phyloP scores from a whole-genome alignment of 2,329 filamentous ascomycete species.

The Clathrospora elynae region DNA sequence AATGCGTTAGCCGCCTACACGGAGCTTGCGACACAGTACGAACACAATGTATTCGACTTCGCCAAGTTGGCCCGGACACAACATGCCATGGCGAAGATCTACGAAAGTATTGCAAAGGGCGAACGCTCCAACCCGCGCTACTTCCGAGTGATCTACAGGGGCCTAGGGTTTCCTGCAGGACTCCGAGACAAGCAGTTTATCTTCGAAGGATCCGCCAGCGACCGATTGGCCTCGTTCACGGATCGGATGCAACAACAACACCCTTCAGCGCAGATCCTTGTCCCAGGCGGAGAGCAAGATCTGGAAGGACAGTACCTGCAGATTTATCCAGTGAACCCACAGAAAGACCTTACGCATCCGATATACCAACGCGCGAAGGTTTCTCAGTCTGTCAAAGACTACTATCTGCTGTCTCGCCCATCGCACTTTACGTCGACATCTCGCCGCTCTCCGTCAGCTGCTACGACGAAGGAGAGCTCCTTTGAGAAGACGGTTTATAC shows the following conservation, averaged over 20 bases:
- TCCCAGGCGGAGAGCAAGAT: constrained; percentile 71
- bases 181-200: constrained; percentile 91
- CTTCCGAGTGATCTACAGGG: constrained; percentile 88
- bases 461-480: constrained; percentile 70
- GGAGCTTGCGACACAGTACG: constrained; percentile 90
- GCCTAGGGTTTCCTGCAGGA: constrained; percentile 80
- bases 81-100: constrained; percentile 87
- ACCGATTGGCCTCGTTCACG: constrained; percentile 80
- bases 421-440: constrained; percentile 77
- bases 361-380: constrained; percentile 90
- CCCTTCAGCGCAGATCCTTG: constrained; percentile 80
- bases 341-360: constrained; percentile 80
- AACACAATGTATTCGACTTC: constrained; percentile 87
- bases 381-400: constrained; percentile 81
- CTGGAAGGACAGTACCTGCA: constrained; percentile 90
- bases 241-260: constrained; percentile 92
- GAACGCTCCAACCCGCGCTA: constrained; percentile 80
- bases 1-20: constrained; percentile 86
- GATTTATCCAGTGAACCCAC: constrained; percentile 77
- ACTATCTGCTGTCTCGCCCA: constrained; percentile 78
- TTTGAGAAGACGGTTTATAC: constrained; percentile 85
- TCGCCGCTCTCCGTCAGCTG: constrained; percentile 70
- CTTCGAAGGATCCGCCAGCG: constrained; percentile 79
- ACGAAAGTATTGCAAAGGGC: constrained; percentile 84
- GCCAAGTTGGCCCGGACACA: constrained; percentile 87